phyloP scores from a whole-genome alignment of 2,329 filamentous ascomycete species.

The Calonectria naviculata region DNA sequence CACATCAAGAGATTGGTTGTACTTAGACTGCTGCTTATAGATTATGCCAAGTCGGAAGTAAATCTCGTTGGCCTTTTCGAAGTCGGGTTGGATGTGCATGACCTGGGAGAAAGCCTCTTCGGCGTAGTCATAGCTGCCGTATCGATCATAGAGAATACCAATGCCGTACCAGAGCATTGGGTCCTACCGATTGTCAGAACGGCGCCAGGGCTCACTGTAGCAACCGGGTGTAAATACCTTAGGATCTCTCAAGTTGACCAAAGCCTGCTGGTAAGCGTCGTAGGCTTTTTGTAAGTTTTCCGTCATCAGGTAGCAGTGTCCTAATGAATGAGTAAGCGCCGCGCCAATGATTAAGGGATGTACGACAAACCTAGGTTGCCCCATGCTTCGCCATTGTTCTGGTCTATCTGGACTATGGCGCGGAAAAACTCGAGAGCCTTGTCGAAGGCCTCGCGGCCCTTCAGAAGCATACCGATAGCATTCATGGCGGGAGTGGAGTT shows the following conservation, averaged over 20 bases:
- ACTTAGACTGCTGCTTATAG: conserved; percentile 98
- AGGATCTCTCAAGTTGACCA: conserved; percentile 92
- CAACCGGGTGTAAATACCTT: conserved; percentile 69
- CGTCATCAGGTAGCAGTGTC: conserved; percentile 99
- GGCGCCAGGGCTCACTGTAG: not conserved
- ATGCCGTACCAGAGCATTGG: conserved; percentile 99
- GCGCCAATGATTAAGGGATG: conserved; percentile 2
- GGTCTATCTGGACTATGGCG: conserved; percentile 90
- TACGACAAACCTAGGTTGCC: conserved; percentile 82
- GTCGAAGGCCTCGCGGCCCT: conserved; percentile 92
- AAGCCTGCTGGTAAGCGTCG: conserved; percentile 92
- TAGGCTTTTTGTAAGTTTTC: conserved; percentile 98
- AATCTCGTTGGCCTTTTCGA: conserved; percentile 99
- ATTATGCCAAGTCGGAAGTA: conserved; percentile 99
- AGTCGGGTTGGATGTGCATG: conserved; percentile 97
- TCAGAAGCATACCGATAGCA: conserved; percentile 89
- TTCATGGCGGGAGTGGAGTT: conserved; percentile 94
- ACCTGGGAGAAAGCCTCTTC: conserved; percentile 99
- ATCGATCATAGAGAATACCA: conserved; percentile 95
- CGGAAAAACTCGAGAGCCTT: conserved; percentile 95
- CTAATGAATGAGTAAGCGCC: conserved; percentile 55
- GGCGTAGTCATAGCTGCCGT: conserved; percentile 95
- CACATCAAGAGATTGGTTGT: conserved; percentile 90
- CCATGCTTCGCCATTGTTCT: conserved; percentile 94
- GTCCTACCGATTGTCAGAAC: conserved; percentile 65